Evolutionary conservation across 805 yeast species (phyloP), one percentile per base, ranked within the genome.

Genomic region (Pichia occidentalis): DNA sequence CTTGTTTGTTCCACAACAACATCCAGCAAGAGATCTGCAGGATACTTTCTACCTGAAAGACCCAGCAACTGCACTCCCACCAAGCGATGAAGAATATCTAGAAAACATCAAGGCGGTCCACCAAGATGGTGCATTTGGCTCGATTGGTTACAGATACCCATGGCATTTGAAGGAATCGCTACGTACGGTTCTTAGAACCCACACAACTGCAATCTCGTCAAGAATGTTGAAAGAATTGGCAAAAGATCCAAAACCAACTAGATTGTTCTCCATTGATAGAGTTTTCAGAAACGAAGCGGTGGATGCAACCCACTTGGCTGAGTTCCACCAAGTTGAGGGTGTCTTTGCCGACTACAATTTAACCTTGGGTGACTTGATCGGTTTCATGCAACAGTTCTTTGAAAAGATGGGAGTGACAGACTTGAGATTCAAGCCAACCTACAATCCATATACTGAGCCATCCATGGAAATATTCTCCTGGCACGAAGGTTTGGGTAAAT

Each of bases 221-320:
- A 72, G 74, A 32, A 80, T 92, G 85, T 74, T 92, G 55, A 84
- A 92, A 60, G 61, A 85, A 55, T 72, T 92, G 50, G 97, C 97
- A 37, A 65, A 75, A 46, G 81, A 86, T 61, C 95, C 95, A 44
- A 78, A 77, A 54, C 97, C 97, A 42, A 73, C 83, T 7, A 78
- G 97, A 67, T 73, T 86, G 59, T 92, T 92, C 70, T 85, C 95
- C 34, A 94, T 92, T 54, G 99, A 92, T 64, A 79, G 97, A 59
- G 99, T 92, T 44, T 92, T 92, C 85, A 85, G 99, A 70, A 92
- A 92, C 62, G 99, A 92, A 70, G 97, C 99, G 21, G 99, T 92
- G 36, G 99, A 92, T 61, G 97, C 97, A 37, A 92, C 99, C 13
- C 99, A 92, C 64, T 76, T 92, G 65, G 98, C 98, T 27, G 99